Conservation (phyloP, 2,329 filamentous ascomycete genomes). For the Gremmenia infestans region DNA sequence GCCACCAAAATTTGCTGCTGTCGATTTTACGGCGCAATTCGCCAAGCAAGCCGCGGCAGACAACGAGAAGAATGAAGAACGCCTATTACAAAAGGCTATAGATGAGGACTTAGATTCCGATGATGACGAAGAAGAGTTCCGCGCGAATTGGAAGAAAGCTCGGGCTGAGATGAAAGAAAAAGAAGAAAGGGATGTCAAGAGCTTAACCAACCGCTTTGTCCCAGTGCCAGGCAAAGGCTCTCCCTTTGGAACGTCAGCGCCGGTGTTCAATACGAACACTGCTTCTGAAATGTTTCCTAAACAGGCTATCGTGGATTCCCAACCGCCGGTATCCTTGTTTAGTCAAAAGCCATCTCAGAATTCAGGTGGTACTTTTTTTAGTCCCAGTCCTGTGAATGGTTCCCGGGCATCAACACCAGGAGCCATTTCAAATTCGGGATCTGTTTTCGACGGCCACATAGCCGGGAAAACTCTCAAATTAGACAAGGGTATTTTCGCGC, state of each 20-base stretch:
- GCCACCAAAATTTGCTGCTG: slow-evolving; percentile 21
- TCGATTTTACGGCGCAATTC: slow-evolving; percentile 26
- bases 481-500: slow-evolving; percentile 42
- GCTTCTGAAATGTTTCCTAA: neutral
- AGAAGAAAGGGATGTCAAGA: slow-evolving; percentile 17
- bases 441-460: neutral
- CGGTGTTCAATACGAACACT: neutral
- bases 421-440: slow-evolving; percentile 16
- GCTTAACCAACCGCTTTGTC: slow-evolving; percentile 4
- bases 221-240: slow-evolving; percentile 18
- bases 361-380: slow-evolving; percentile 18
- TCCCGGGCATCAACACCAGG: slow-evolving; percentile 27
- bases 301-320: neutral
- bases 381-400: slow-evolving; percentile 20
- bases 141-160: slow-evolving; percentile 20
- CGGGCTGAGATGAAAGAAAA: slow-evolving; percentile 17
- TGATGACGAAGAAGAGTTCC: slow-evolving; percentile 25
- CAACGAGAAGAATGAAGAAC: slow-evolving; percentile 19
- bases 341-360: slow-evolving; percentile 37
- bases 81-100: slow-evolving; percentile 25
- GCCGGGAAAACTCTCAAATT: too few species aligned
- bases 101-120: slow-evolving; percentile 30
- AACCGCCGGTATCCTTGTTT: slow-evolving; percentile 12
- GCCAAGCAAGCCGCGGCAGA: slow-evolving; percentile 16
- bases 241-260: slow-evolving; percentile 5